Evolutionary conservation across 257 asterid genomes (phyloP).

Genomic region (Fraxinus cuspidata): DNA sequence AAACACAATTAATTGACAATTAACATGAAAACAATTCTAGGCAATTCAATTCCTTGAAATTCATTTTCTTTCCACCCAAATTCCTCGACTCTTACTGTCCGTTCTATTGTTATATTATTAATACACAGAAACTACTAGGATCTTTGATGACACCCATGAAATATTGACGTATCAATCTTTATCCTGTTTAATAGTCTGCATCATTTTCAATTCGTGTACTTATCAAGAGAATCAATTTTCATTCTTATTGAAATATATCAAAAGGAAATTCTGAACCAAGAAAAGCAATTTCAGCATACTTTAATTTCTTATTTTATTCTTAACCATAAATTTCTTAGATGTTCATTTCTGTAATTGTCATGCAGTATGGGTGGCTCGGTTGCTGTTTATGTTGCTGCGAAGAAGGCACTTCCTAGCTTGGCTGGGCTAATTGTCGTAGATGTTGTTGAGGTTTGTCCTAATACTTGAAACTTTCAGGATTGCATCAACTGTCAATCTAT

Average conservation of each 20-base stretch:
- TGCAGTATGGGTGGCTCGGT: constrained; percentile 95
- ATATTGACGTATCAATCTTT: background rate
- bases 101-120: background rate
- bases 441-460: constrained; percentile 85
- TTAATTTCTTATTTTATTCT: background rate
- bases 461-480: background rate
- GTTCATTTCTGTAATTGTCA: constrained; percentile 10
- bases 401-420: constrained; percentile 75
- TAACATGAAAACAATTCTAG: too few species aligned
- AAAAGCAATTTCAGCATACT: background rate
- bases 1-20: too few species aligned
- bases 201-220: background rate
- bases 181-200: background rate
- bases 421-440: constrained; percentile 89
- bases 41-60: too few species aligned
- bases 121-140: background rate
- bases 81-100: background rate
- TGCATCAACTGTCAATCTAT: background rate
- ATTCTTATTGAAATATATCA: background rate
- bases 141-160: background rate
- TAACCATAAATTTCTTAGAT: background rate
- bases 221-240: background rate
- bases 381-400: constrained; percentile 85
- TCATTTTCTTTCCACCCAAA: too few species aligned
- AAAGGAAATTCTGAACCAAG: background rate